Percentiles rank a stretch among this genome's conserved stretches.
phyloP scores from a whole-genome alignment of 805 yeast species.

The Starmera amethionina region DNA sequence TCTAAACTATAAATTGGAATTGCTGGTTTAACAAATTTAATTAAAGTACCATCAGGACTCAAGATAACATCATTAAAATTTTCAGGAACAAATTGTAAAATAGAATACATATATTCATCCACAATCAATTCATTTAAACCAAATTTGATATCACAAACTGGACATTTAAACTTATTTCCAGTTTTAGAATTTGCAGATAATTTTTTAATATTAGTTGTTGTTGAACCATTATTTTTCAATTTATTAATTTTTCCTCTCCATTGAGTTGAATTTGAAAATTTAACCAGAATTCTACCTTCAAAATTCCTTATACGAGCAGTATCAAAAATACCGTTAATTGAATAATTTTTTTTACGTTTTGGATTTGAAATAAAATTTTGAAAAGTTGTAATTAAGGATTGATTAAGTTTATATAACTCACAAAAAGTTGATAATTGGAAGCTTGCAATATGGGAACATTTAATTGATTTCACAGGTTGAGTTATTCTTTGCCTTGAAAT shows the following conservation, averaged over 20 bases:
- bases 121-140: constrained; percentile 6
- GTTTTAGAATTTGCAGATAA: constrained; percentile 5
- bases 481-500: constrained; percentile 8
- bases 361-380: neutral
- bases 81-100: constrained; percentile 2
- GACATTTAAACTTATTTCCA: constrained; percentile 4
- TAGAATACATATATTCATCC: constrained; percentile 12
- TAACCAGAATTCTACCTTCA: neutral
- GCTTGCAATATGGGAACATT: constrained; percentile 8
- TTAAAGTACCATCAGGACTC: constrained; percentile 8
- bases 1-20: constrained; percentile 1
- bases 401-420: neutral
- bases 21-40: constrained; percentile 1
- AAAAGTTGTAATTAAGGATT: constrained; percentile 1
- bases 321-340: neutral
- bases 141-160: constrained; percentile 10
- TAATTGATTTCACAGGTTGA: constrained; percentile 6
- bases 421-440: constrained; percentile 10
- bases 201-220: neutral
- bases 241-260: neutral
- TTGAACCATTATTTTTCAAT: neutral
- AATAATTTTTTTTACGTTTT: neutral
- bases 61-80: constrained; percentile 5
- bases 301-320: neutral
- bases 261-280: neutral